A percentile compares a stretch with the other conserved stretches of the same genome.
phyloP scores from a whole-genome alignment of 495 filamentous ascomycete genomes.

The Talaromyces nanjingensis region DNA sequence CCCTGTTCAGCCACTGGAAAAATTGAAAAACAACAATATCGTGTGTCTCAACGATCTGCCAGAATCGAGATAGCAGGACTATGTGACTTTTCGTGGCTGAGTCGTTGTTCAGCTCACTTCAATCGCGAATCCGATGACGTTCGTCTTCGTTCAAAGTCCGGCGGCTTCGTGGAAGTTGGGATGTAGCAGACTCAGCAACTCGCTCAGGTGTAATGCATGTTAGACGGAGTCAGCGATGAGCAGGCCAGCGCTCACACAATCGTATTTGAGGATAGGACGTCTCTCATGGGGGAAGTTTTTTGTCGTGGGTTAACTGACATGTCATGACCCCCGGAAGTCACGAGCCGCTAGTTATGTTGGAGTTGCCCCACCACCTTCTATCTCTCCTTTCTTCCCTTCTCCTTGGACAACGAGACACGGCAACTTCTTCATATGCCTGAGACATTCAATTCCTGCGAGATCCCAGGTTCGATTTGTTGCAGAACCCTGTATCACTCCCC shows the following conservation, averaged over 20 bases:
- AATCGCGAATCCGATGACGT: background rate
- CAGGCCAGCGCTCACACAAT: background rate
- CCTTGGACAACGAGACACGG: background rate
- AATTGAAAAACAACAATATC: background rate
- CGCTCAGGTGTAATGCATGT: background rate
- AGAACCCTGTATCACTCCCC: too few species aligned
- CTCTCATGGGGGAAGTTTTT: background rate
- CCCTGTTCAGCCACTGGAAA: background rate
- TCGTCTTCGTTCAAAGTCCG: background rate
- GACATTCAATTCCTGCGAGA: background rate
- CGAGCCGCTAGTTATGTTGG: background rate
- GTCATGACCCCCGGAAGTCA: slow-evolving; percentile 1
- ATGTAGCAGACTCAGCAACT: background rate
- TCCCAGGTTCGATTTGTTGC: too few species aligned
- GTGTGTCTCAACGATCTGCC: background rate
- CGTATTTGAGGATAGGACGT: background rate
- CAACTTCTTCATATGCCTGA: background rate
- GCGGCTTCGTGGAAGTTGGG: background rate
- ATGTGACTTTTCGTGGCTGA: background rate
- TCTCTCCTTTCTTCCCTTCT: background rate
- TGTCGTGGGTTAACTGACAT: background rate
- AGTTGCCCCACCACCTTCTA: background rate
- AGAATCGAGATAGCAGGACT: background rate
- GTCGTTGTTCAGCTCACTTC: background rate
- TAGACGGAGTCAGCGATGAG: background rate